Percentiles rank a stretch among this genome's conserved stretches.
phyloP scores from a whole-genome alignment of 2,329 filamentous ascomycete genomes.

The Cladosporium oxysporum region DNA sequence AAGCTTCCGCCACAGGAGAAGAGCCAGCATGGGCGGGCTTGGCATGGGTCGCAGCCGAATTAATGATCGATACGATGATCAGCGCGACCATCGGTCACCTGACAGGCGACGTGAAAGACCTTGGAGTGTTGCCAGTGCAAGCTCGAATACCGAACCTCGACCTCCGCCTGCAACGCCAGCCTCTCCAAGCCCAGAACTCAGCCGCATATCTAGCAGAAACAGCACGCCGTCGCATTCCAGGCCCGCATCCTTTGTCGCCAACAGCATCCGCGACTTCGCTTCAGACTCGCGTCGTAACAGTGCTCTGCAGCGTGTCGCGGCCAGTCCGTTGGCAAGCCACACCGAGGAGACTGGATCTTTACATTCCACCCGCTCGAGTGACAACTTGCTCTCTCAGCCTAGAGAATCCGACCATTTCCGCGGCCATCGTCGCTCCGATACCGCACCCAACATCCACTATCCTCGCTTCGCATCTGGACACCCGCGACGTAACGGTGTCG shows the following conservation, averaged over 20 bases:
- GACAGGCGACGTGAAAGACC: constrained; percentile 43
- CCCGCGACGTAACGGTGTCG: constrained; percentile 64
- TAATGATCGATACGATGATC: constrained; percentile 47
- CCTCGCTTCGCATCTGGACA: constrained; percentile 63
- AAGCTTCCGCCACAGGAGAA: constrained; percentile 55
- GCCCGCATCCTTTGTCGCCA: constrained; percentile 36
- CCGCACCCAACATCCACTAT: constrained; percentile 40
- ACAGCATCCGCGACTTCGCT: constrained; percentile 35
- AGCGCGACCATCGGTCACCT: constrained; percentile 53
- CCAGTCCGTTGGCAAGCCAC: constrained; percentile 35
- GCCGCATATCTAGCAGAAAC: constrained; percentile 46
- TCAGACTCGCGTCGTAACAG: constrained; percentile 35
- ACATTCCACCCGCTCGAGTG: constrained; percentile 35
- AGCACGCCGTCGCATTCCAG: constrained; percentile 37
- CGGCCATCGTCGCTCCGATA: constrained; percentile 36
- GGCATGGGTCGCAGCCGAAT: constrained; percentile 36
- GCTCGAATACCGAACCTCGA: constrained; percentile 48
- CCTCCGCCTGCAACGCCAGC: constrained; percentile 66
- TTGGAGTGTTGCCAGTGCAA: constrained; percentile 39
- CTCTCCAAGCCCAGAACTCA: constrained; percentile 55
- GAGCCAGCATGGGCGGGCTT: constrained; percentile 57
- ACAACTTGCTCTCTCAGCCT: constrained; percentile 31
- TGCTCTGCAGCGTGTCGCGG: constrained; percentile 32
- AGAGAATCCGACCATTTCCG: constrained; percentile 31
- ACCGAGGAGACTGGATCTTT: constrained; percentile 38